Percentiles rank a stretch among this genome's conserved stretches.
Evolutionary conservation across 805 yeast genomes (phyloP).

Genomic region (Yamadazyma kitorensis): DNA sequence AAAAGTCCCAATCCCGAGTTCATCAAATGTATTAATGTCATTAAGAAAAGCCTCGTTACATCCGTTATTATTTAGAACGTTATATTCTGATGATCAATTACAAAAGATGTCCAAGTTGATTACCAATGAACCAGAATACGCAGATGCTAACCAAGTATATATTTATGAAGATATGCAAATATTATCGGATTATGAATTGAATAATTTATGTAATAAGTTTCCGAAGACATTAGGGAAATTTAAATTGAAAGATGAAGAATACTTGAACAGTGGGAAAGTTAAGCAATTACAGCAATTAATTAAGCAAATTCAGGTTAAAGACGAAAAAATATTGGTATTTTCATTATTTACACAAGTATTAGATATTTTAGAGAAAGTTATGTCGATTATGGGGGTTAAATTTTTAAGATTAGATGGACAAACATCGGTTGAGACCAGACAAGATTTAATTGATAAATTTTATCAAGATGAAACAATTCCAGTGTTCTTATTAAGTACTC

Average conservation of each 20-base stretch:
- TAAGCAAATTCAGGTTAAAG: slow-evolving; percentile 50
- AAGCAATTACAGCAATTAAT: slow-evolving; percentile 53
- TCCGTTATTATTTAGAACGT: slow-evolving; percentile 75
- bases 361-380: slow-evolving; percentile 78
- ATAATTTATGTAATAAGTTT: slow-evolving; percentile 68
- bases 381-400: slow-evolving; percentile 60
- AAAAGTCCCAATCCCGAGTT: slow-evolving; percentile 35
- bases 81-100: slow-evolving; percentile 56
- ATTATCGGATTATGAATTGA: slow-evolving; percentile 89
- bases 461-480: slow-evolving; percentile 80
- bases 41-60: slow-evolving; percentile 91
- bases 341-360: slow-evolving; percentile 91
- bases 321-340: slow-evolving; percentile 73
- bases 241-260: slow-evolving; percentile 51
- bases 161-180: slow-evolving; percentile 93
- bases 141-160: slow-evolving; percentile 69
- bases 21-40: slow-evolving; percentile 78
- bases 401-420: slow-evolving; percentile 90
- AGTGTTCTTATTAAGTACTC: slow-evolving; percentile 84
- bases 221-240: slow-evolving; percentile 59
- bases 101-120: slow-evolving; percentile 72
- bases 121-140: slow-evolving; percentile 77
- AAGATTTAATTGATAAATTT: slow-evolving; percentile 84
- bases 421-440: slow-evolving; percentile 91
- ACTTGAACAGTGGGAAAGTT: slow-evolving; percentile 76